Percentiles rank a stretch among this genome's conserved stretches.
Evolutionary conservation across 345 rosid species (phyloP).

Genomic region (Rhodomyrtus tomentosa): DNA sequence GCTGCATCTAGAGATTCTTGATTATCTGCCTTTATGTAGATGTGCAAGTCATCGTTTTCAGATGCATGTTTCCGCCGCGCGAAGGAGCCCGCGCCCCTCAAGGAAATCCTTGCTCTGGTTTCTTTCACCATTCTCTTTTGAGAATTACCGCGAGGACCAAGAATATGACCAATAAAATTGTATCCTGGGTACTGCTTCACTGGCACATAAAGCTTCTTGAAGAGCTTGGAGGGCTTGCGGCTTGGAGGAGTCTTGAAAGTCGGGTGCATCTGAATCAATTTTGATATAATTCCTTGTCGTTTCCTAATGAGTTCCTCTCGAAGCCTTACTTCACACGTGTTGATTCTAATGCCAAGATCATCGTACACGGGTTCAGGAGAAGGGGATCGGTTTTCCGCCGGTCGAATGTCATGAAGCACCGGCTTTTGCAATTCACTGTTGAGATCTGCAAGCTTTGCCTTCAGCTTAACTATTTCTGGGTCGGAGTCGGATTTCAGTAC

Average conservation of each 20-base stretch:
- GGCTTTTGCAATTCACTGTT: constrained; percentile 3
- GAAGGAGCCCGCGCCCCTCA: constrained; percentile 10
- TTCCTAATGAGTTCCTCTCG: constrained; percentile 1
- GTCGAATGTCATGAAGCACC: neutral
- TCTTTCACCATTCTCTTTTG: constrained; percentile 20
- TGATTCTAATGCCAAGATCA: constrained; percentile 5
- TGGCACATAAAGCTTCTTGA: constrained; percentile 13
- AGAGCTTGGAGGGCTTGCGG: constrained; percentile 1
- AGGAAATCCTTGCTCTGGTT: constrained; percentile 16
- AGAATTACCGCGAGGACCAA: constrained; percentile 15
- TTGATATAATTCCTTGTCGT: constrained; percentile 1
- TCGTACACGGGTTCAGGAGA: constrained; percentile 10
- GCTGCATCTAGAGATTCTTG: constrained; percentile 16
- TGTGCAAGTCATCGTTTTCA: constrained; percentile 14
- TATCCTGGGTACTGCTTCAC: constrained; percentile 15
- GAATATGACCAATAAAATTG: constrained; percentile 9
- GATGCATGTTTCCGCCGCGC: neutral
- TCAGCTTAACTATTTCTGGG: constrained; percentile 6
- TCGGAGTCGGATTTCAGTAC: neutral
- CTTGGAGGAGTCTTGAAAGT: neutral
- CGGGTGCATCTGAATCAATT: constrained; percentile 5
- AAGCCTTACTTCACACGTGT: constrained; percentile 3
- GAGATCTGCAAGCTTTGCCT: constrained; percentile 6
- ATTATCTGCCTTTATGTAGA: constrained; percentile 8
- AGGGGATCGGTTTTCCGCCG: neutral